phyloP scores from a whole-genome alignment of 2,329 filamentous ascomycete genomes.

The Blumeria graminis region DNA sequence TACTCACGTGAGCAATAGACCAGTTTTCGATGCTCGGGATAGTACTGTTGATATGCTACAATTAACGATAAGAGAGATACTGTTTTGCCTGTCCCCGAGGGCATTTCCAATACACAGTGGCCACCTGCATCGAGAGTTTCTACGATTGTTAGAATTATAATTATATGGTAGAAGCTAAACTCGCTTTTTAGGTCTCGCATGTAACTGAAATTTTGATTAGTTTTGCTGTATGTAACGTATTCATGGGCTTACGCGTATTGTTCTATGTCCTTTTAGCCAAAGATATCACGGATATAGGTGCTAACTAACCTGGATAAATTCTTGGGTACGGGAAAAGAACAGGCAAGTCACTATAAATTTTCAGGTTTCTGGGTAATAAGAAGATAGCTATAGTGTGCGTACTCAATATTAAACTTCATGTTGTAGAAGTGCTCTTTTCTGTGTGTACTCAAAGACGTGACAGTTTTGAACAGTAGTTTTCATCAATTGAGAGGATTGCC shows the following conservation, averaged over 20 bases:
- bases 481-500: no score
- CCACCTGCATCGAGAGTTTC: slow-evolving; percentile 77
- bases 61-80: slow-evolving; percentile 88
- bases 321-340: slow-evolving; percentile 53
- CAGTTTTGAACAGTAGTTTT: no score
- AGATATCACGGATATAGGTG: neutral
- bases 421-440: slow-evolving; percentile 13
- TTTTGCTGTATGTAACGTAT: neutral
- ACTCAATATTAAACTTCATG: slow-evolving; percentile 66
- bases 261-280: slow-evolving; percentile 24
- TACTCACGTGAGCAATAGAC: slow-evolving; percentile 80
- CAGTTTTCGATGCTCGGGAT: slow-evolving; percentile 79
- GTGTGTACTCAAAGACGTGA: no score
- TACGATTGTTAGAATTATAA: slow-evolving; percentile 9
- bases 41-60: slow-evolving; percentile 85
- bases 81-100: slow-evolving; percentile 93
- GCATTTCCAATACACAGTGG: slow-evolving; percentile 96
- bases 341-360: slow-evolving; percentile 31
- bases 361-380: slow-evolving; percentile 2
- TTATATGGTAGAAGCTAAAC: slow-evolving; percentile 1
- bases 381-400: slow-evolving; percentile 10
- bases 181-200: slow-evolving; percentile 61
- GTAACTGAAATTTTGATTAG: slow-evolving; percentile 23
- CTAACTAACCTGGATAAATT: slow-evolving; percentile 32
- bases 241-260: slow-evolving; percentile 33